Evolutionary conservation across 192 early-diverging fungal species (phyloP), one percentile per base, ranked within the genome.

Genomic region (Diversispora eburnea): DNA sequence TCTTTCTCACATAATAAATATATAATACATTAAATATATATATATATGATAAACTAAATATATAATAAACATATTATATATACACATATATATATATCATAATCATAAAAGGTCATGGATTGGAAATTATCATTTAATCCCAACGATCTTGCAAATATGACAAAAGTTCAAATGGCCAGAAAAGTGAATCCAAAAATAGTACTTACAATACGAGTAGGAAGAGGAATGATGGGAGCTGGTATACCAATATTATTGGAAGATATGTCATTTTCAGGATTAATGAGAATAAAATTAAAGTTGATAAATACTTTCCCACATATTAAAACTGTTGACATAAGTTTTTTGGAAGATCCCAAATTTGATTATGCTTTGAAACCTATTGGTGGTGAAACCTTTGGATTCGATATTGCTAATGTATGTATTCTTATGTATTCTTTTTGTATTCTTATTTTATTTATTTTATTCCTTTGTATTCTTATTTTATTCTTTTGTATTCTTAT

Each of bases 281-380:
- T 96, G 70, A 84, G 91, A 61, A 77, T 94, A 58, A 88, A 89
- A 79, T 77, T 99, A 67, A 94, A 94, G 79, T 87, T 97, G 73
- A 92, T 91, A 48, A 87, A 89, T 42, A 85, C 87, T 63, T 96
- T 92, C 71, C 97, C 97, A 0, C 91, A 95, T 74, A 86, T 99
- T 71, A 88, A 91, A 77, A 89, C 86, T 0, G 83, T 96, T 9
- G 91, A 94, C 56, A 87, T 93, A 67, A 87, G 89, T 73, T 95
- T 99, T 81, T 77, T 94, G 64, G 90, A 94, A 72, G 81, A 85
- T n/a, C 97, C 97, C 47, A 80, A 82, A 17, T 85, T 99, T 54
- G 93, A 95, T 82, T 99, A 95, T 84, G 85, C 85, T 48, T 86
- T 99, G 46, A 90, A 94, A 75, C 97, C 97, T 3, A 85, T 99